phyloP scores from a whole-genome alignment of 345 rosid genomes.

The Corchorus olitorius region DNA sequence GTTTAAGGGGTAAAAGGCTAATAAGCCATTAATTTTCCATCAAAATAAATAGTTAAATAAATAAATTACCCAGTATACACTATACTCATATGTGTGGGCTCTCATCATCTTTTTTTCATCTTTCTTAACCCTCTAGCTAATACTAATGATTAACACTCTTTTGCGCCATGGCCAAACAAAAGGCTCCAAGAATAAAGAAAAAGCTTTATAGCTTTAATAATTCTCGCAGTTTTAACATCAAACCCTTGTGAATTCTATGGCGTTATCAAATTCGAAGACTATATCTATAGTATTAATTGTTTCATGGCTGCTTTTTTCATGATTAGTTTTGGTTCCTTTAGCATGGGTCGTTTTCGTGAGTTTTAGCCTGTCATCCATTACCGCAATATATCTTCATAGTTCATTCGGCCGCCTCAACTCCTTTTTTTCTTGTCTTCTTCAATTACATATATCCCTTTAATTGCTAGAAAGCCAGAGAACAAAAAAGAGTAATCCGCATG shows the following conservation, averaged over 20 bases:
- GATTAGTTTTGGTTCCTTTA: background rate
- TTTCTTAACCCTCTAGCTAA: background rate
- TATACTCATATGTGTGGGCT: too few relatives aligned
- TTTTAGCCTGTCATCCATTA: constrained; percentile 14
- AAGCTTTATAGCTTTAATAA: background rate
- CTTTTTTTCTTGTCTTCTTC: constrained; percentile 4
- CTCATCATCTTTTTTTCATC: background rate
- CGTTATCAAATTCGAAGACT: background rate
- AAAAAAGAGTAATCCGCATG: background rate
- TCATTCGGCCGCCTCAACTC: background rate
- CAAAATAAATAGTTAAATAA: too few relatives aligned
- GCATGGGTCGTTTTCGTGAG: constrained; percentile 9
- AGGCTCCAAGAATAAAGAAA: background rate
- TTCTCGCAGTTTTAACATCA: background rate
- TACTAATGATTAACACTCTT: background rate
- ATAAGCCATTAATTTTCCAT: too few relatives aligned
- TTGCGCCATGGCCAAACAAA: background rate
- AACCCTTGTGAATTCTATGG: background rate
- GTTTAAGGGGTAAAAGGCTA: too few relatives aligned
- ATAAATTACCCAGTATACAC: too few relatives aligned
- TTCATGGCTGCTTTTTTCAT: background rate
- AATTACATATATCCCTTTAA: background rate
- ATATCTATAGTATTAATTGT: background rate
- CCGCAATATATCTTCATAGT: background rate
- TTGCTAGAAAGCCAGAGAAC: background rate